These are phyloP conservation scores for Salix koriyanagi DNA, from an alignment of 345 rosid genomes.

Conservation along the genomic window DNA sequence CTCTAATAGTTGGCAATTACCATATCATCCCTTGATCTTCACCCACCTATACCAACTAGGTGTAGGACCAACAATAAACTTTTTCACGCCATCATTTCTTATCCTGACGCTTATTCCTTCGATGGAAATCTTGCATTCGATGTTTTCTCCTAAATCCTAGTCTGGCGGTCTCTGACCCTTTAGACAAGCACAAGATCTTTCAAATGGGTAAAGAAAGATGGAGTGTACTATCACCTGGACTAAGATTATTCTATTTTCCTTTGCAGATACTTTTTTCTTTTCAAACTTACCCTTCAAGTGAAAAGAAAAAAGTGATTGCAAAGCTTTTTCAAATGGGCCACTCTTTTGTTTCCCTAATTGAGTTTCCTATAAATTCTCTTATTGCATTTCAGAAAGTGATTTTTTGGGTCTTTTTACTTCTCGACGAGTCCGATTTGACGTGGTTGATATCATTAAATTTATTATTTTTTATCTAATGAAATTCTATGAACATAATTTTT, in stretches of 20 bases:
- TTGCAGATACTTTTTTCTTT: too few species aligned
- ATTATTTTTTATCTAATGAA: too few species aligned
- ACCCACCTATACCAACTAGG: conserved; percentile 54
- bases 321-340: conserved; percentile 31
- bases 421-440: conserved; percentile 69
- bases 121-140: conserved; percentile 86
- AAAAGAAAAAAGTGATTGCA: too few species aligned
- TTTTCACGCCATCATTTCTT: conserved; percentile 75
- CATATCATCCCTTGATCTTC: conserved; percentile 62
- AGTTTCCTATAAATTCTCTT: conserved; percentile 77
- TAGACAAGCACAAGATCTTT: too few species aligned
- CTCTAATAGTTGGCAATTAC: conserved; percentile 71
- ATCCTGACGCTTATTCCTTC: conserved; percentile 78
- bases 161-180: too few species aligned
- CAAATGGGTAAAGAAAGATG: too few species aligned
- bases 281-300: too few species aligned
- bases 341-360: conserved; percentile 79
- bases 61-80: conserved; percentile 49
- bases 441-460: conserved; percentile 52
- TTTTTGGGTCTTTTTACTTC: conserved; percentile 67
- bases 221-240: conserved; percentile 23
- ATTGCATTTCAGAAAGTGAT: conserved; percentile 74
- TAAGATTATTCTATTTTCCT: too few species aligned
- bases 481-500: too few species aligned
- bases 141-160: conserved; percentile 13